A percentile compares a stretch with the other conserved stretches of the same genome.
Evolutionary conservation across 2,329 filamentous ascomycete species (phyloP).

Genomic region (Fusarium subtropicale): DNA sequence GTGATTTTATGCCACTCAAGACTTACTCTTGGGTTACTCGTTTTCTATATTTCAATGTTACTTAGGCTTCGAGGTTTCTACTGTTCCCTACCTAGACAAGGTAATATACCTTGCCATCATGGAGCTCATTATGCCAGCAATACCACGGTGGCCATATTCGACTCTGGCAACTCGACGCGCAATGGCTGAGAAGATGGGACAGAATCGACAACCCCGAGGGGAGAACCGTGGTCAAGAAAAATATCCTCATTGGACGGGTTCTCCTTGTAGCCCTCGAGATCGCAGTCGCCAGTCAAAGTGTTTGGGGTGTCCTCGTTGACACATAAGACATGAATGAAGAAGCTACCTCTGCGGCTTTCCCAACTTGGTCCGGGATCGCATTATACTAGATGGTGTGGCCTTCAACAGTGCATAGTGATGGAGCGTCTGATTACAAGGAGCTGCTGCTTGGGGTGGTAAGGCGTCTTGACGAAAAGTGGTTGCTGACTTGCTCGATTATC

Average conservation of each 20-base stretch:
- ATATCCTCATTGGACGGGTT: conserved; percentile 35
- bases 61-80: not conserved
- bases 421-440: conserved; percentile 36
- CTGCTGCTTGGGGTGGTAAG: conserved; percentile 24
- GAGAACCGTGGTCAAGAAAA: conserved; percentile 33
- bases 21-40: not conserved
- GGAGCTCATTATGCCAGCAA: not conserved
- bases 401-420: conserved; percentile 37
- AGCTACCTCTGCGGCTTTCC: conserved; percentile 32
- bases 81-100: not conserved
- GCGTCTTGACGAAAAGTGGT: conserved; percentile 12
- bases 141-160: no score
- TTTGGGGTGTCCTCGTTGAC: conserved; percentile 32
- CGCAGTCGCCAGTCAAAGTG: conserved; percentile 26
- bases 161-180: no score
- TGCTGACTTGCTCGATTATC: not conserved
- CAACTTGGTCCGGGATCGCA: conserved; percentile 28
- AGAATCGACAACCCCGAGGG: conserved; percentile 31
- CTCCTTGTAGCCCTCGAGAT: conserved; percentile 36
- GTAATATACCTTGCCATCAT: not conserved
- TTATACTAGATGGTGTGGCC: conserved; percentile 39
- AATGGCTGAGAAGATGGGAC: no score
- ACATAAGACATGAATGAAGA: conserved; percentile 37
- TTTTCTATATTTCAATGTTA: not conserved
- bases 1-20: not conserved